phyloP scores from a whole-genome alignment of 2,329 filamentous ascomycete genomes.

The Colletotrichum limetticola region DNA sequence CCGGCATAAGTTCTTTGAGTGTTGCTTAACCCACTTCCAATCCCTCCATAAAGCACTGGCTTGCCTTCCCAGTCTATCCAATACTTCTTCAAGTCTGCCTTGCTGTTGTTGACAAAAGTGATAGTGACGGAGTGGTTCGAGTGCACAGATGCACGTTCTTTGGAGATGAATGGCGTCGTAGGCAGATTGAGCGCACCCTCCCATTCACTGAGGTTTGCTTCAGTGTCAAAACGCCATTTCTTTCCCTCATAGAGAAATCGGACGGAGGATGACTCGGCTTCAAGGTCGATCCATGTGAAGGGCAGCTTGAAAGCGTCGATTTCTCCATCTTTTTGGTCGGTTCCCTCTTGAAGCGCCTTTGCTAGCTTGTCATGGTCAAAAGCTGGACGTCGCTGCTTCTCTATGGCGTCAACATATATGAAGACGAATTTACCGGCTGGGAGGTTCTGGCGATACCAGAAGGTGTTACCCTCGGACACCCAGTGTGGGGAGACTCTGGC shows the following conservation, averaged over 20 bases:
- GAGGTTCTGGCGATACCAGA: slow-evolving; percentile 41
- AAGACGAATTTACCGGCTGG: slow-evolving; percentile 36
- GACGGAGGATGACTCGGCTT: slow-evolving; percentile 22
- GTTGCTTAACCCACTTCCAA: not conserved
- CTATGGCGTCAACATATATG: slow-evolving; percentile 36
- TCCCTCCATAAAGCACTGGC: slow-evolving; percentile 26
- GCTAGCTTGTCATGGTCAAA: slow-evolving; percentile 41
- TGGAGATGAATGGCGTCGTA: slow-evolving; percentile 4
- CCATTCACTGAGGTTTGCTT: not conserved
- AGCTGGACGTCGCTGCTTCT: slow-evolving; percentile 29
- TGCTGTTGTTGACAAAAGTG: slow-evolving; percentile 41
- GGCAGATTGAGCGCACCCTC: slow-evolving; percentile 27
- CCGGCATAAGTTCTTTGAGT: slow-evolving; percentile 21
- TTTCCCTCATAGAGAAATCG: slow-evolving; percentile 36
- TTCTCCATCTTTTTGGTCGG: not conserved
- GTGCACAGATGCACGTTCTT: slow-evolving; percentile 38
- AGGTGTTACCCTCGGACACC: slow-evolving; percentile 36
- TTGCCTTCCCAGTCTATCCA: slow-evolving; percentile 41
- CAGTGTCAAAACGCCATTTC: slow-evolving; percentile 12
- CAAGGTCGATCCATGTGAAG: slow-evolving; percentile 39
- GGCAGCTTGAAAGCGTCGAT: slow-evolving; percentile 35
- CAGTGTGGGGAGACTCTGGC: slow-evolving; percentile 38
- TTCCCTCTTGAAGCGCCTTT: slow-evolving; percentile 11
- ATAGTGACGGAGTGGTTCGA: slow-evolving; percentile 28
- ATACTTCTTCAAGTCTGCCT: slow-evolving; percentile 33